Evolutionary conservation across 2,329 filamentous ascomycete species (phyloP), one percentile per base, ranked within the genome.

Genomic region (Teratosphaeria viscida): DNA sequence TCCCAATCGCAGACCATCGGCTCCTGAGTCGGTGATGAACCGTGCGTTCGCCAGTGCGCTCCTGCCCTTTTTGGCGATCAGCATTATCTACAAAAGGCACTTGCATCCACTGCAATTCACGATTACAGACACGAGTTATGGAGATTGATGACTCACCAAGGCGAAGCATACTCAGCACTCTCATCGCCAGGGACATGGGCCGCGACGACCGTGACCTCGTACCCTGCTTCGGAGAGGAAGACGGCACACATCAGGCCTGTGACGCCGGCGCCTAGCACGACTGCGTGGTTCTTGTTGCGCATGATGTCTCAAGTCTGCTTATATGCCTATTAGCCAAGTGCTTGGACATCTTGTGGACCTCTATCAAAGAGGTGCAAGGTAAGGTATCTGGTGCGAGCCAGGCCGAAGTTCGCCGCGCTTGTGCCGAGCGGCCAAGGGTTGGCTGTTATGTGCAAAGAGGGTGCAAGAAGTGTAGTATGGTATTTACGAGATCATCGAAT

Each of bases 41-140:
- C 73, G 61, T 78, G 75, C 2, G 77, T 74, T 39, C 76, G 72
- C 77, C 77, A 80, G 58, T 79, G 75, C 1, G 75, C 78, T 4
- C 78, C 78, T 1, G 78, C 78, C 75, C 76, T 77, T 39, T 57
- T 59, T 23, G 2, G 57, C 14, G 49, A 39, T 54, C 56, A 58
- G 34, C 39, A 16, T 23, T 14, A 19, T 29, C 26, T 26, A 34
- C 19, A 16, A 1, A 29, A 5, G 19, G 16, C 52, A 53, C 12
- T 11, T 23, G 27, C 19, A 19, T 19, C 19, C 19, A 19, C 19
- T 19, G 19, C 19, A 19, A 19, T 19, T 19, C 19, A 19, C 19
- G 19, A 19, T 19, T 19, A 19, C 19, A 19, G 19, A 19, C 19
- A 19, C 19, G 19, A 19, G 1, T 23, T 23, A 23, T 23, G 2